These are phyloP conservation scores for Fusarium setosum DNA, from an alignment of 2,329 filamentous ascomycete genomes.

Conservation along the genomic window DNA sequence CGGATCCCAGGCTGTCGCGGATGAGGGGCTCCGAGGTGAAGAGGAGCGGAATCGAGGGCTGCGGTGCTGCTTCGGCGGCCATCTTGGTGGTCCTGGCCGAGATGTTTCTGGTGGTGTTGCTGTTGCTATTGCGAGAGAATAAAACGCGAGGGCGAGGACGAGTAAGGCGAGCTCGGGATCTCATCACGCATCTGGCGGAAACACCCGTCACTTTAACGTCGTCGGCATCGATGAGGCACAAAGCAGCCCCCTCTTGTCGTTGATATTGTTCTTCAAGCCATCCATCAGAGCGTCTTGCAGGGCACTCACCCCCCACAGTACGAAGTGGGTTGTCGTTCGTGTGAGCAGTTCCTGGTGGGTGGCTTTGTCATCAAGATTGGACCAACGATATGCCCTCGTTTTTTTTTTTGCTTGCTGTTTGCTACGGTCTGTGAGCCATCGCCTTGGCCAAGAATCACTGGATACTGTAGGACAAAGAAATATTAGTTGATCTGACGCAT, in stretches of 20 bases:
- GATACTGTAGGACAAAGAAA: too few species aligned
- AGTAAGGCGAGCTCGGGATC: constrained; percentile 41
- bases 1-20: constrained; percentile 73
- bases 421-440: too few species aligned
- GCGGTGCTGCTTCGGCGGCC: constrained; percentile 24
- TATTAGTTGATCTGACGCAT: too few species aligned
- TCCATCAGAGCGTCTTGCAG: constrained; percentile 30
- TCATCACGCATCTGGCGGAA: constrained; percentile 44
- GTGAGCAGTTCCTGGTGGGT: constrained; percentile 28
- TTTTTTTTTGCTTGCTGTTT: too few species aligned
- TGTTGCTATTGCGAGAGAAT: constrained; percentile 41
- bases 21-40: constrained; percentile 71
- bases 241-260: constrained; percentile 31
- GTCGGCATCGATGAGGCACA: constrained; percentile 21
- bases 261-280: constrained; percentile 45
- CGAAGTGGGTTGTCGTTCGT: constrained; percentile 25
- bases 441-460: too few species aligned
- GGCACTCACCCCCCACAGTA: constrained; percentile 41
- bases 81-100: constrained; percentile 16
- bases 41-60: constrained; percentile 60
- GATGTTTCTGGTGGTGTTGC: constrained; percentile 10
- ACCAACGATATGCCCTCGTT: constrained; percentile 21
- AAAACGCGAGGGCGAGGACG: constrained; percentile 47
- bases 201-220: constrained; percentile 37
- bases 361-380: constrained; percentile 35